Evolutionary conservation across 371 early-diverging fungal genomes (phyloP).

Genomic region (Rhizopus sp.): DNA sequence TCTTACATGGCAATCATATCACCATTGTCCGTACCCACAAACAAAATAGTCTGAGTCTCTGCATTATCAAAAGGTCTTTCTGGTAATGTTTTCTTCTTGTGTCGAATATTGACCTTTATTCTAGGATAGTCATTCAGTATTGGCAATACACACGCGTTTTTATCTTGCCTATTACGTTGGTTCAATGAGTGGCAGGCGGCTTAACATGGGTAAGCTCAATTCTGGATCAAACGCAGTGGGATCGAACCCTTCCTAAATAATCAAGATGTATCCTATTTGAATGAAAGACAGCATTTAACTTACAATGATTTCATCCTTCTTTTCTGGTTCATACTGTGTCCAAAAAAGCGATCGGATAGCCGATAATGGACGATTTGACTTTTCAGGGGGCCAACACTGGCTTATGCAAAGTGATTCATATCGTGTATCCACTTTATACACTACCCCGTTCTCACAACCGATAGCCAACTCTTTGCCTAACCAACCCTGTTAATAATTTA

Average conservation of each 20-base stretch:
- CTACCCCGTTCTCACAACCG: conserved; percentile 21
- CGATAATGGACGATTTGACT: background rate
- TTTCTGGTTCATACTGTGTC: conserved; percentile 16
- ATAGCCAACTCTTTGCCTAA: conserved; percentile 26
- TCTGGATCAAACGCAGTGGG: conserved; percentile 19
- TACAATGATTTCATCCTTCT: conserved; percentile 22
- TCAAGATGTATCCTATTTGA: background rate
- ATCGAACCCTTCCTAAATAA: conserved; percentile 26
- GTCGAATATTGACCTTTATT: background rate
- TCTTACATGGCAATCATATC: conserved; percentile 19
- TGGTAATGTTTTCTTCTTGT: conserved; percentile 8
- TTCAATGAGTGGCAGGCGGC: conserved; percentile 14
- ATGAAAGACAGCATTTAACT: background rate
- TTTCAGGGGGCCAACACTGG: conserved; percentile 11
- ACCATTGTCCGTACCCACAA: conserved; percentile 19
- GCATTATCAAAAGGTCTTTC: conserved; percentile 6
- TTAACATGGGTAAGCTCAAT: conserved; percentile 11
- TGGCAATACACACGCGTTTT: background rate
- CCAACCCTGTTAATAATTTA: background rate
- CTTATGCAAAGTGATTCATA: conserved; percentile 8
- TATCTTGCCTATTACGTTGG: conserved; percentile 12
- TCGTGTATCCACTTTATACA: conserved; percentile 18
- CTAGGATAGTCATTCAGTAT: conserved; percentile 3
- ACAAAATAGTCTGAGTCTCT: conserved; percentile 17
- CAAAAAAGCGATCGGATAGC: conserved; percentile 11